Evolutionary conservation across 257 asterid genomes (phyloP).

Genomic region (Pogostemon cablin): DNA sequence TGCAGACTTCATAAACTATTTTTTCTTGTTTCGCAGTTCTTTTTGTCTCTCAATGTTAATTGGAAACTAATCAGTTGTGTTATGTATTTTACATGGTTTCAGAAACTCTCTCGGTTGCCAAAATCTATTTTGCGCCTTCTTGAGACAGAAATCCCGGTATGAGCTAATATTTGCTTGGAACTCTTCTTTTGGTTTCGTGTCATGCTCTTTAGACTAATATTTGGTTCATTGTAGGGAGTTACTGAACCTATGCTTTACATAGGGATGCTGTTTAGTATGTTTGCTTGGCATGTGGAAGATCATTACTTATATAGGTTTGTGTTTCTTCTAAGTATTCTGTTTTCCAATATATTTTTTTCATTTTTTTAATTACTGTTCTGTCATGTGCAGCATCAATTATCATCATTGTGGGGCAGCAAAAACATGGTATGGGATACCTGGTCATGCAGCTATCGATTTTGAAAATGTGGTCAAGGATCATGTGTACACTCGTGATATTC

Average conservation of each 20-base stretch:
- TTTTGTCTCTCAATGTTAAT: background rate
- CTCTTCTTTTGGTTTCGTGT: background rate
- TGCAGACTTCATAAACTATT: slow-evolving; percentile 13
- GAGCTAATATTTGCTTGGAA: slow-evolving; percentile 20
- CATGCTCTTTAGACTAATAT: slow-evolving; percentile 32
- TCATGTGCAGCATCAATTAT: slow-evolving; percentile 76
- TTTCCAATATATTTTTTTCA: slow-evolving; percentile 10
- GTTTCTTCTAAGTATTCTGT: slow-evolving; percentile 1
- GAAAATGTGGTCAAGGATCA: slow-evolving; percentile 82
- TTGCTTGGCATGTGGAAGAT: slow-evolving; percentile 99
- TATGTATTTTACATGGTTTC: slow-evolving; percentile 36
- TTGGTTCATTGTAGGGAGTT: slow-evolving; percentile 70
- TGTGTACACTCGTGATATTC: slow-evolving; percentile 70
- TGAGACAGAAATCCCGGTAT: slow-evolving; percentile 83
- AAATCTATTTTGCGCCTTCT: slow-evolving; percentile 84
- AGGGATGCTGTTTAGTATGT: slow-evolving; percentile 96
- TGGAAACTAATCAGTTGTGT: slow-evolving; percentile 17
- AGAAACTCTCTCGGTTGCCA: slow-evolving; percentile 87
- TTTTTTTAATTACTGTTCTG: slow-evolving; percentile 21
- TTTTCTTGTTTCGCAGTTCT: background rate
- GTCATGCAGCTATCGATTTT: slow-evolving; percentile 84
- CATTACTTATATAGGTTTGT: slow-evolving; percentile 90
- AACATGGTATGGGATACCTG: slow-evolving; percentile 98
- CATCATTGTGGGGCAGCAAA: slow-evolving; percentile 99
- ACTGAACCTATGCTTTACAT: slow-evolving; percentile 99